Conservation (phyloP, 257 asterid genomes). For the Forsythia viridissima region DNA sequence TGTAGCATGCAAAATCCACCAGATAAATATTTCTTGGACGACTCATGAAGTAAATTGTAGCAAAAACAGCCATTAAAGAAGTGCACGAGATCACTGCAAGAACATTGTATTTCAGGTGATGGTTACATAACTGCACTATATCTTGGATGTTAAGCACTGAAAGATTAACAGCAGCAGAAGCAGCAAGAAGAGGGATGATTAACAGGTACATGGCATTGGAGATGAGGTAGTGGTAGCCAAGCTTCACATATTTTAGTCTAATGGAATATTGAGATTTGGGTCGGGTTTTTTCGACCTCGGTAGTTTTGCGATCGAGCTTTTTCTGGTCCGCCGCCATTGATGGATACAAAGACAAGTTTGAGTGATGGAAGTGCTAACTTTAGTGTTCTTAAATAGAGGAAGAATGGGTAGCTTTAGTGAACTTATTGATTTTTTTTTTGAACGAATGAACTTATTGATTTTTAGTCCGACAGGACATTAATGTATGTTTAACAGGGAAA, state of each 20-base stretch:
- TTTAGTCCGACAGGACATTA: too few relatives aligned
- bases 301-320: neutral
- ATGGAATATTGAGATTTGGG: neutral
- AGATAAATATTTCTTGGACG: slow-evolving; percentile 22
- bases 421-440: neutral
- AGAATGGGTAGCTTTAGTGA: neutral
- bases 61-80: neutral
- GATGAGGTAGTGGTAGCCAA: slow-evolving; percentile 13
- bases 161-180: neutral
- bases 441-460: neutral
- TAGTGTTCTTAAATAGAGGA: neutral
- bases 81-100: neutral
- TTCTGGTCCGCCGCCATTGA: neutral
- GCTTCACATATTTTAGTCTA: neutral
- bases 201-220: slow-evolving; percentile 20
- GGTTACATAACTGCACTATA: neutral
- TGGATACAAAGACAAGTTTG: neutral
- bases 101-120: neutral
- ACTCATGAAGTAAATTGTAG: neutral
- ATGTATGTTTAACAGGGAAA: too few relatives aligned
- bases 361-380: neutral
- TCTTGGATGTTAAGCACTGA: neutral
- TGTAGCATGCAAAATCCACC: slow-evolving; percentile 38
- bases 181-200: slow-evolving; percentile 23
- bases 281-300: neutral